phyloP scores from a whole-genome alignment of 2,329 filamentous ascomycete species.

The Monilinia polystroma region DNA sequence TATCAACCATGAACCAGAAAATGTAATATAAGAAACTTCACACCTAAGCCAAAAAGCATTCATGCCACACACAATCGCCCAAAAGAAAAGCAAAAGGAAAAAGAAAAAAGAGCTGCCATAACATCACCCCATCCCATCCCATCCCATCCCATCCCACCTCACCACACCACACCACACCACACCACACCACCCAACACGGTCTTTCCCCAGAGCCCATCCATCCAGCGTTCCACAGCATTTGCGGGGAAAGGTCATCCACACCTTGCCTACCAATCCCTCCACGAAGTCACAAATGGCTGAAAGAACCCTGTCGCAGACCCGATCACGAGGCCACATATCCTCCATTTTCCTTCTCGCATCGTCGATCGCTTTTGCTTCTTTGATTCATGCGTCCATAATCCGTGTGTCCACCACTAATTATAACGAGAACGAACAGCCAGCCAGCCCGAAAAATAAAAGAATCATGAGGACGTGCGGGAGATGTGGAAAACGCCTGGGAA shows the following conservation, averaged over 20 bases:
- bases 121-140: constrained; percentile 1
- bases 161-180: background rate
- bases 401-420: too few relatives aligned
- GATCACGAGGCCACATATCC: background rate
- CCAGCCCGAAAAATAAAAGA: too few relatives aligned
- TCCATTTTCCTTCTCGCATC: background rate
- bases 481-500: too few relatives aligned
- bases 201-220: background rate
- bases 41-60: background rate
- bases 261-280: background rate
- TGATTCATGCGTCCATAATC: too few relatives aligned
- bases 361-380: too few relatives aligned
- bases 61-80: background rate
- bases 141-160: background rate
- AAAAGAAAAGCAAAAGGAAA: background rate
- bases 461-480: too few relatives aligned
- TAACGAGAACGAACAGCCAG: too few relatives aligned
- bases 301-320: background rate
- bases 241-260: constrained; percentile 1
- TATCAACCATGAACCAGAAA: background rate
- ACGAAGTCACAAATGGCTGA: background rate
- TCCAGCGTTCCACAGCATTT: background rate
- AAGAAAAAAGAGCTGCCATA: background rate
- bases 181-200: background rate
- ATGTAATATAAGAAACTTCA: background rate